A percentile compares a stretch with the other conserved stretches of the same genome.
Conservation (phyloP, 2,329 filamentous ascomycete species). For the Laburnicola sp. region DNA sequence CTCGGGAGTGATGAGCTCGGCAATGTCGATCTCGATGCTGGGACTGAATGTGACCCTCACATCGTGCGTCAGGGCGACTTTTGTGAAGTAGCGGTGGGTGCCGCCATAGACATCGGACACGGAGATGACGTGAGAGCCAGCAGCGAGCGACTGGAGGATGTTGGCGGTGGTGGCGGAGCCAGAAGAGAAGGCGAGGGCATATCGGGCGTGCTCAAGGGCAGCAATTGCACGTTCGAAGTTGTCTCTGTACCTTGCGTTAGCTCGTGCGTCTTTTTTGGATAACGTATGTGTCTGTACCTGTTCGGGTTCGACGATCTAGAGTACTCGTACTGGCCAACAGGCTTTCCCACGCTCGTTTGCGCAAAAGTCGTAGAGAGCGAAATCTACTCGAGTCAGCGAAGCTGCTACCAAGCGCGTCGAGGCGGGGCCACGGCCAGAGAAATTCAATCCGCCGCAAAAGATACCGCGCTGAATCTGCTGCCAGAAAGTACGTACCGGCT, state of each 20-base stretch:
- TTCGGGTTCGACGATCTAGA: conserved; percentile 93
- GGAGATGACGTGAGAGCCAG: conserved; percentile 91
- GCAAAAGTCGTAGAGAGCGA: conserved; percentile 95
- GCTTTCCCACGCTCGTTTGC: conserved; percentile 85
- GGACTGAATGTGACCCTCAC: conserved; percentile 94
- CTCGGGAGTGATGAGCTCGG: conserved; percentile 78
- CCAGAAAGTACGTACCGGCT: conserved; percentile 58
- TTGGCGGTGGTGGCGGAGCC: conserved; percentile 92
- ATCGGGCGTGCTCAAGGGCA: conserved; percentile 86
- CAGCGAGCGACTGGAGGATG: conserved; percentile 88
- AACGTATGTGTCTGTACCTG: conserved; percentile 50
- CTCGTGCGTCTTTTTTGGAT: neutral
- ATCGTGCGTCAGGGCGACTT: conserved; percentile 91
- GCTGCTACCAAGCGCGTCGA: no score
- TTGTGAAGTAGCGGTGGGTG: conserved; percentile 98
- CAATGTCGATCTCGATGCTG: conserved; percentile 85
- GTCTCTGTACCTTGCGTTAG: conserved; percentile 55
- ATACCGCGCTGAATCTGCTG: neutral
- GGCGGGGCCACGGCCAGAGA: neutral
- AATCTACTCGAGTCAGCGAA: conserved; percentile 57
- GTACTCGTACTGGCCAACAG: conserved; percentile 90
- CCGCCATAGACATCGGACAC: conserved; percentile 98
- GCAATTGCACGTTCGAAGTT: conserved; percentile 94
- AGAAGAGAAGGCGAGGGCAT: conserved; percentile 91
- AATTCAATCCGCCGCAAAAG: neutral